phyloP scores from a whole-genome alignment of 2,329 filamentous ascomycete species.

The Penicillium polonicum region DNA sequence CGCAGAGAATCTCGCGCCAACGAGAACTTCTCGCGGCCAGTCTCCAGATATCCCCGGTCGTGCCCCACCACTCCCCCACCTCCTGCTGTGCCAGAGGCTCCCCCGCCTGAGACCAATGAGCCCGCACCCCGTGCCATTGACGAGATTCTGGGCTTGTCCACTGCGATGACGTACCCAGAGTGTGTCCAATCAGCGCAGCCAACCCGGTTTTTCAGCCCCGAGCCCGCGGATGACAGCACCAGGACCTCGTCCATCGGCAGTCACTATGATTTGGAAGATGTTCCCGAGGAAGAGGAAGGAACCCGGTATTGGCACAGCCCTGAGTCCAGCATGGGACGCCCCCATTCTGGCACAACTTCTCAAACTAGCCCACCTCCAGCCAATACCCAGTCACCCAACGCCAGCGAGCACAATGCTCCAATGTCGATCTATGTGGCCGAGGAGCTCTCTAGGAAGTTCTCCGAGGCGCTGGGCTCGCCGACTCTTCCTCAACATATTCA shows the following conservation, averaged over 20 bases:
- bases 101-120: conserved; percentile 33
- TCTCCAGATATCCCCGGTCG: conserved; percentile 42
- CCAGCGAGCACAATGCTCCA: conserved; percentile 26
- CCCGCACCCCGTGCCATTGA: conserved; percentile 42
- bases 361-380: conserved; percentile 15
- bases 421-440: conserved; percentile 35
- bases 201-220: conserved; percentile 42
- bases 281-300: conserved; percentile 45
- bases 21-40: conserved; percentile 58
- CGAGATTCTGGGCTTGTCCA: conserved; percentile 38
- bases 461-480: conserved; percentile 48
- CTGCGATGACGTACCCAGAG: conserved; percentile 33
- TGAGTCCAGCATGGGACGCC: conserved; percentile 19
- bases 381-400: conserved; percentile 9
- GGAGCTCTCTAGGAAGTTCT: conserved; percentile 41
- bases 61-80: conserved; percentile 43
- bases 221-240: conserved; percentile 41
- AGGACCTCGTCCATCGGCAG: conserved; percentile 44
- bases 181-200: conserved; percentile 31
- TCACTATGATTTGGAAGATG: conserved; percentile 43
- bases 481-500: conserved; percentile 32
- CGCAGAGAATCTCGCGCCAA: conserved; percentile 41
- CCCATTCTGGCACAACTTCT: conserved; percentile 21
- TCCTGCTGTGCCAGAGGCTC: conserved; percentile 37
- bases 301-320: conserved; percentile 35